Evolutionary conservation across 371 early-diverging fungal genomes (phyloP).

Genomic region (Dentiscutata heterogama): DNA sequence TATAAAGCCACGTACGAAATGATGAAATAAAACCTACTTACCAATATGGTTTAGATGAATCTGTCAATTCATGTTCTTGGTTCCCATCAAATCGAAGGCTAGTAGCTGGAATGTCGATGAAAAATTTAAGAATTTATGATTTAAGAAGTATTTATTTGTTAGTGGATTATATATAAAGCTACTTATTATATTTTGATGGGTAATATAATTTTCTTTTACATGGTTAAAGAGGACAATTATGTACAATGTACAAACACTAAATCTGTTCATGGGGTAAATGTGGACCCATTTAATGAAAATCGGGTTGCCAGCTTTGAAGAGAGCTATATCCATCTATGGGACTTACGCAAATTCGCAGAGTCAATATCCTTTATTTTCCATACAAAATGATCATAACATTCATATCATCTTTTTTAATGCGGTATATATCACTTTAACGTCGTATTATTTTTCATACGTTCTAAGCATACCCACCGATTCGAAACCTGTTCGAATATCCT

Average conservation of each 20-base stretch:
- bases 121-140: constrained; percentile 80
- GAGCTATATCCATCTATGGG: constrained; percentile 82
- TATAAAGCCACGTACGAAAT: not conserved
- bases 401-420: constrained; percentile 36
- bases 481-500: constrained; percentile 66
- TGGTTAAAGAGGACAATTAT: constrained; percentile 33
- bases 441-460: constrained; percentile 11
- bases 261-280: constrained; percentile 74
- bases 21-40: constrained; percentile 58
- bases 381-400: not conserved
- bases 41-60: constrained; percentile 79
- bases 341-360: constrained; percentile 73
- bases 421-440: constrained; percentile 1
- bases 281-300: constrained; percentile 78
- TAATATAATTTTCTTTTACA: not conserved
- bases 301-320: constrained; percentile 80
- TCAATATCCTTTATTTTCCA: constrained; percentile 59
- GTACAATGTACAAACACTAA: constrained; percentile 70
- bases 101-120: constrained; percentile 82
- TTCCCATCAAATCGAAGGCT: constrained; percentile 63
- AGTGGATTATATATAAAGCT: not conserved
- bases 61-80: constrained; percentile 81
- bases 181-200: not conserved
- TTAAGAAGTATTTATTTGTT: constrained; percentile 60
- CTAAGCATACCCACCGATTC: constrained; percentile 39